These are phyloP conservation scores for Sungouiella blattae DNA, from an alignment of 805 yeast species.

Conservation along the genomic window DNA sequence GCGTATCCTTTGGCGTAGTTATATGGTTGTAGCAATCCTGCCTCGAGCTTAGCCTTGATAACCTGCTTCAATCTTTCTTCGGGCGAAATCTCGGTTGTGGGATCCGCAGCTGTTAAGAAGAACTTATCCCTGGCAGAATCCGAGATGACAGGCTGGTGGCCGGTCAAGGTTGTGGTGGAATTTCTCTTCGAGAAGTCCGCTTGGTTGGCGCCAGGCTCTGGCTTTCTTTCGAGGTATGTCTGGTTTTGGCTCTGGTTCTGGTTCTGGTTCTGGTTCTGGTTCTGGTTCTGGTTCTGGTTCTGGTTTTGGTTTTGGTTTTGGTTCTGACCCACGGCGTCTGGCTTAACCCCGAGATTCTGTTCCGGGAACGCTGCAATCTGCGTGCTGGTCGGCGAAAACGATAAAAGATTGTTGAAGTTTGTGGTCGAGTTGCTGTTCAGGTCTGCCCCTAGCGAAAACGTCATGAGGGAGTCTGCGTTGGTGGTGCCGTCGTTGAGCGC, in stretches of 20 bases:
- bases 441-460: slow-evolving; percentile 8
- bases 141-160: slow-evolving; percentile 43
- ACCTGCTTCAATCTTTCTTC: slow-evolving; percentile 92
- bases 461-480: slow-evolving; percentile 12
- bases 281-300: slow-evolving; percentile 3
- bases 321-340: not conserved
- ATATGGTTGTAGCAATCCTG: slow-evolving; percentile 88
- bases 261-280: not conserved
- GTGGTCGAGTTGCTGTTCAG: slow-evolving; percentile 1
- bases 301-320: slow-evolving; percentile 3
- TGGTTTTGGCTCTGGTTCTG: not conserved
- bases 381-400: slow-evolving; percentile 25
- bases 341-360: too few species aligned
- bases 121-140: slow-evolving; percentile 90
- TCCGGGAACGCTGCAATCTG: slow-evolving; percentile 7
- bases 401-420: slow-evolving; percentile 19
- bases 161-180: not conserved
- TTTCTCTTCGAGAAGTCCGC: not conserved
- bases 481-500: slow-evolving; percentile 24
- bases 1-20: slow-evolving; percentile 94
- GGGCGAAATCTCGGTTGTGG: slow-evolving; percentile 89
- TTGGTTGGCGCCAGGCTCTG: slow-evolving; percentile 1
- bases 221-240: slow-evolving; percentile 14
- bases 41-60: slow-evolving; percentile 89
- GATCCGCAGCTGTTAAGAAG: slow-evolving; percentile 95